Evolutionary conservation across 1,139 yeast genomes (phyloP), one percentile per base, ranked within the genome.

Genomic region (Candida labiduridarum): DNA sequence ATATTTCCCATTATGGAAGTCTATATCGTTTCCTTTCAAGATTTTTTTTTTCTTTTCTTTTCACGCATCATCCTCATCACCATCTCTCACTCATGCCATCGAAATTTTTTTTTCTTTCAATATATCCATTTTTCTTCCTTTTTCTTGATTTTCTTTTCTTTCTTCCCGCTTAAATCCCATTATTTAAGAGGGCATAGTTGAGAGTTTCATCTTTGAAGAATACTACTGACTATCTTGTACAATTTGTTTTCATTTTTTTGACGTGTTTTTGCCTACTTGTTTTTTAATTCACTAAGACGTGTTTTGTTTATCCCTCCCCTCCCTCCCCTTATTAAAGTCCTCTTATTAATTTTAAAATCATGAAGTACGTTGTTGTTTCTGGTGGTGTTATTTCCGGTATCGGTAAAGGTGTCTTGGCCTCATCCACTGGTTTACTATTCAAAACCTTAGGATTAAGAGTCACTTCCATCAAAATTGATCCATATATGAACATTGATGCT

Each of bases 321-420:
- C 14, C 46, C 43, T 35, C 25, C 18, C 34, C 40, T 44, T 27
- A 15, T 31, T 16, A 40, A 30, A 30, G n/a, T 38, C 45, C 49
- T 34, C 46, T 40, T 39, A 22, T 44, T 33, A 25, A 15, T 15
- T 34, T 27, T n/a, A 8, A 38, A 27, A 60, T 30, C 31, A 92
- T 94, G 99, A 94, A 94, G 75, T 94, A 91, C 96, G 98, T 94
- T 65, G 96, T 94, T 64, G 99, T 94, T 47, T 92, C 98, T 55
- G 99, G 99, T 70, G 99, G 91, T 82, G 99, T 94, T 62, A 94
- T 94, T 62, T 89, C 97, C 61, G 99, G 99, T 74, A 94, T 94
- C 67, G 99, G 99, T 69, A 94, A 94, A 72, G 99, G 98, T 68
- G 97, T 92, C 58, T 80, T 92, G 54, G 96, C 99, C 52, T 91